A percentile compares a stretch with the other conserved stretches of the same genome.
These are phyloP conservation scores for Talaromyces verruculosus DNA, from an alignment of 2,329 filamentous ascomycete genomes.

Conservation along the genomic window DNA sequence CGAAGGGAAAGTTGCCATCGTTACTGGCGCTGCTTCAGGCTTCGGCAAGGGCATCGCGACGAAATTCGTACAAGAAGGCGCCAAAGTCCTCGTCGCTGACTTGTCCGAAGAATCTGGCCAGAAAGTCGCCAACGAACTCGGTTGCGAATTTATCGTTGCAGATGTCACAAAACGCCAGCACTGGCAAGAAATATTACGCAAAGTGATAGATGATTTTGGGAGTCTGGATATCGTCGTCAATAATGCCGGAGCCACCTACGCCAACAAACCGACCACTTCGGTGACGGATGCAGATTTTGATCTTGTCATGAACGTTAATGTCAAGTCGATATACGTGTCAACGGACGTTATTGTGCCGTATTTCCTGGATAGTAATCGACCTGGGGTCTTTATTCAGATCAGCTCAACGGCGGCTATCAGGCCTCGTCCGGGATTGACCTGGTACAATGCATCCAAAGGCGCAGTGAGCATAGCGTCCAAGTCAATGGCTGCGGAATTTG, in stretches of 20 bases:
- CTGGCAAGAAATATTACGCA: constrained; percentile 30
- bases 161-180: constrained; percentile 33
- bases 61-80: constrained; percentile 39
- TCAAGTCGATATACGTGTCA: constrained; percentile 41
- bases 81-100: constrained; percentile 39
- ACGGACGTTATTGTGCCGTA: constrained; percentile 37
- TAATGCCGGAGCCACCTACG: constrained; percentile 44
- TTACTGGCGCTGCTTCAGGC: constrained; percentile 42
- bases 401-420: constrained; percentile 41
- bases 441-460: constrained; percentile 46
- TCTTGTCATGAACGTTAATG: constrained; percentile 42
- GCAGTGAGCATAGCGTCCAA: constrained; percentile 36
- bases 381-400: constrained; percentile 43
- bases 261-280: constrained; percentile 38
- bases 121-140: constrained; percentile 27
- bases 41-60: constrained; percentile 39
- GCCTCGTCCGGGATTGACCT: constrained; percentile 41
- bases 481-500: constrained; percentile 30
- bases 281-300: constrained; percentile 45
- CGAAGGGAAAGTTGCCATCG: constrained; percentile 43
- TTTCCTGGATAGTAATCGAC: constrained; percentile 34
- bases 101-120: constrained; percentile 33
- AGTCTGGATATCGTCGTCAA: constrained; percentile 47
- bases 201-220: constrained; percentile 24
- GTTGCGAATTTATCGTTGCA: constrained; percentile 30